A percentile compares a stretch with the other conserved stretches of the same genome.
These are phyloP conservation scores for Tuber aestivum DNA, from an alignment of 495 filamentous ascomycete species.

Conservation along the genomic window DNA sequence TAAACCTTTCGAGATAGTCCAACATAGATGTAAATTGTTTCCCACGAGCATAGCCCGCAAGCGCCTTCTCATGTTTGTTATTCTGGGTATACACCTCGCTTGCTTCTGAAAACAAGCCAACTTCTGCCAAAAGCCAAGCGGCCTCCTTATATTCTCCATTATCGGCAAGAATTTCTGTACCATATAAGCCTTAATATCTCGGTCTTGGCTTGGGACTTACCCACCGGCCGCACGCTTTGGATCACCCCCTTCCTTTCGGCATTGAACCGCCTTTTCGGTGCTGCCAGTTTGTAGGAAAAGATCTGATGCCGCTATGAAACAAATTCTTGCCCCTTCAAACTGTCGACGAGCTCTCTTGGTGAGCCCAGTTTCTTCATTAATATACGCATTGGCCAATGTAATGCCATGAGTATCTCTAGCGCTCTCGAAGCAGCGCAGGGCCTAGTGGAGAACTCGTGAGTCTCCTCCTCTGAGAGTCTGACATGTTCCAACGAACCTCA, in stretches of 20 bases:
- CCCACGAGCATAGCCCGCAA: conserved; percentile 12
- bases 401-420: conserved; percentile 2
- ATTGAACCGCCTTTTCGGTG: conserved; percentile 18
- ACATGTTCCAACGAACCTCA: neutral
- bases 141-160: conserved; percentile 19
- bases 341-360: conserved; percentile 12
- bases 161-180: conserved; percentile 22
- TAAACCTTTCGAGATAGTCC: conserved; percentile 10
- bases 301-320: conserved; percentile 14
- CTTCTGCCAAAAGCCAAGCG: conserved; percentile 6
- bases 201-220: neutral
- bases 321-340: conserved; percentile 4
- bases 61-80: conserved; percentile 16
- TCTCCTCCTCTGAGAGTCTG: neutral
- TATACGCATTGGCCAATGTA: conserved; percentile 17
- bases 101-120: conserved; percentile 15
- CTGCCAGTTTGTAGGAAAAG: conserved; percentile 15
- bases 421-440: conserved; percentile 16
- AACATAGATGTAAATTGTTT: conserved; percentile 6
- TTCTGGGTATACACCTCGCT: conserved; percentile 7
- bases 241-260: conserved; percentile 18
- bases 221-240: conserved; percentile 21
- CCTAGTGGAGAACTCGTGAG: conserved; percentile 16
- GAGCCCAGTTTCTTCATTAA: conserved; percentile 9
- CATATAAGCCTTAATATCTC: neutral